Evolutionary conservation across 2,329 filamentous ascomycete genomes (phyloP).

Genomic region (Fusarium acutatum): DNA sequence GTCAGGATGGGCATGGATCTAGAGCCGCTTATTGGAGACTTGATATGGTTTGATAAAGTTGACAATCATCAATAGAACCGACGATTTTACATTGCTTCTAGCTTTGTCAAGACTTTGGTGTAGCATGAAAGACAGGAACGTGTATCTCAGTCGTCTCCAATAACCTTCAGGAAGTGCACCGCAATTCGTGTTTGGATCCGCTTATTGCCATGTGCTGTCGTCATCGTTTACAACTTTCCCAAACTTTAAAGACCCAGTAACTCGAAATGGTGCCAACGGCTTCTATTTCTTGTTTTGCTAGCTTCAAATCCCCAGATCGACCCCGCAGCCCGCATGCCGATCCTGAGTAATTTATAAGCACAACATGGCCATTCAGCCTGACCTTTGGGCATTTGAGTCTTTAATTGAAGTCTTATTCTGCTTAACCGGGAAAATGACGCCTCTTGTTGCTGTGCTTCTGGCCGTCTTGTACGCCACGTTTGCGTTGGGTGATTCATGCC

Average conservation of each 20-base stretch:
- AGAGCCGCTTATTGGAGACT: conserved; percentile 17
- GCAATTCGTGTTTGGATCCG: fast-evolving
- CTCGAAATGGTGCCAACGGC: not conserved
- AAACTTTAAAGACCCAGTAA: not conserved
- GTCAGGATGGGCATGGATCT: conserved; percentile 31
- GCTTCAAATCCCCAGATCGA: not conserved
- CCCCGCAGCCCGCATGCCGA: conserved; percentile 7
- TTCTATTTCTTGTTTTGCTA: conserved; percentile 6
- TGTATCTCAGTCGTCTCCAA: not conserved
- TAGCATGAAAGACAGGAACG: not conserved
- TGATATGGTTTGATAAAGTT: conserved; percentile 35
- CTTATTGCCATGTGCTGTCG: not conserved
- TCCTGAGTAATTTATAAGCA: not conserved
- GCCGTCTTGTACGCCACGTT: not conserved
- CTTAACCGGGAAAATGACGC: not conserved
- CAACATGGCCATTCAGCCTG: not conserved
- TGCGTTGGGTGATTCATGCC: not conserved
- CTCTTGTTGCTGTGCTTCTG: not conserved
- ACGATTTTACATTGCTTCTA: fast-evolving
- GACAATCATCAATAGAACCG: not conserved
- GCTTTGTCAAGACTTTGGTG: too few species aligned
- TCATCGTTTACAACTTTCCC: not conserved
- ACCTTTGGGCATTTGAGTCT: not conserved
- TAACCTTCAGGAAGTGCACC: not conserved
- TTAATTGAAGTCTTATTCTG: not conserved